Base-by-base conservation (phyloP, 306 rosid genomes). In the Pterocarpus macrocarpus region DNA sequence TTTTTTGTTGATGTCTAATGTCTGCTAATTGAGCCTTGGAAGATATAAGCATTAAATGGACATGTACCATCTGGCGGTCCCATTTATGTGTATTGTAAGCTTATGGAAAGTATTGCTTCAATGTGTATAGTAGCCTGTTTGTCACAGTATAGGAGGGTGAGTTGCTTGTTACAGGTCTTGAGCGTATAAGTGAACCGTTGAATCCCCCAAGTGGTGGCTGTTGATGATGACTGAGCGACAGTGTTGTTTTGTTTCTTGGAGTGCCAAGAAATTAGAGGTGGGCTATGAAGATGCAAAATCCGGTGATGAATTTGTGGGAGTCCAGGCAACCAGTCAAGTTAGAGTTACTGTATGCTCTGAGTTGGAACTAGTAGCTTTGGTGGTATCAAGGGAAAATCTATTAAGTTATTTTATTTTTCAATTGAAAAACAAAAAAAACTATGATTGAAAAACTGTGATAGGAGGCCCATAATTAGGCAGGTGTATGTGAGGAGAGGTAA, bases 281-380 rank as follows among this genome's bases (percentile, higher is more conserved):
- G 66, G 49, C 6, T n/a, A 61, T 39, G 35, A 39, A 69, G 56
- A 8, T 62, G 35, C 53, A 30, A 12, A 59, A 64, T 39, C 17
- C 44, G 28, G 41, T 55, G 38, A 76, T 50, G 17, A 30, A 69
- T 78, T 55, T 39, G 67, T 50, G n/a, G 43, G 61, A 78, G 38
- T 16, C 69, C 10, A 39, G 1, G 65, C 10, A 61, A 12, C 85
- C 73, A 38, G 1, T 67, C 53, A 50, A 68, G 63, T 59, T 30
- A 44, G 41, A 56, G 59, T 61, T 58, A n/a, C 39, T 22, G 28
- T 16, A 75, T 67, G 76, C 47, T 58, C 75, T 82, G 11, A 62
- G 50, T 13, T 75, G 81, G 69, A 73, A 47, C 28, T 75, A 7
- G 33, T 75, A 36, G 32, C 44, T 57, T 65, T 43, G 5, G 64